Percentiles rank a stretch among this genome's conserved stretches.
These are phyloP conservation scores for Pulveroboletus sp. DNA, from an alignment of 768 basidiomycete genomes.

Conservation along the genomic window DNA sequence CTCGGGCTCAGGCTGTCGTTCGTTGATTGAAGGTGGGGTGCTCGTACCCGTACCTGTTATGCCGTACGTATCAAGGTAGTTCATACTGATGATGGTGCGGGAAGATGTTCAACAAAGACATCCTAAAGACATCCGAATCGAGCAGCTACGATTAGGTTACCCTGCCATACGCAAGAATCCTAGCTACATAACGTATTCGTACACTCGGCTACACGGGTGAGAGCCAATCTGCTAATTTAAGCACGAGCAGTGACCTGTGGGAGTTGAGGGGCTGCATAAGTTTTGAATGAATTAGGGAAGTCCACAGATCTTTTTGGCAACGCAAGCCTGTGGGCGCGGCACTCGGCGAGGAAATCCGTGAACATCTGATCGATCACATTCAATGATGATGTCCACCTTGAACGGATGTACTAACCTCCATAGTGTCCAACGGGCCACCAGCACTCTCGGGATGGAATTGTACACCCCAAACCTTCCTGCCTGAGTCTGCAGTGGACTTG, in stretches of 20 bases:
- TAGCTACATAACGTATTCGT: constrained; percentile 1
- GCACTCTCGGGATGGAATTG: constrained; percentile 99
- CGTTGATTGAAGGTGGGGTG: constrained; percentile 40
- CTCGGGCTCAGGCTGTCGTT: constrained; percentile 43
- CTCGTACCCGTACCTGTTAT: constrained; percentile 40
- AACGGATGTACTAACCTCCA: constrained; percentile 59
- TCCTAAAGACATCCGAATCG: constrained; percentile 5
- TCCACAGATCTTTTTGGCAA: constrained; percentile 20
- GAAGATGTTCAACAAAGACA: background rate
- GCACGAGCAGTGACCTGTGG: constrained; percentile 30
- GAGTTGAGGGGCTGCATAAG: constrained; percentile 18
- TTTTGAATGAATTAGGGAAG: constrained; percentile 16
- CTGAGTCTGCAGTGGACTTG: constrained; percentile 87
- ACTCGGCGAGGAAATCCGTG: constrained; percentile 84
- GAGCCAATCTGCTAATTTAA: constrained; percentile 2
- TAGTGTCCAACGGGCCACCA: constrained; percentile 97
- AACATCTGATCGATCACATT: constrained; percentile 64
- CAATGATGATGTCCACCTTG: background rate
- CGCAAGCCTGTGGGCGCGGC: constrained; percentile 53
- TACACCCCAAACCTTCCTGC: constrained; percentile 93
- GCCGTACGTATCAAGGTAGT: constrained; percentile 71
- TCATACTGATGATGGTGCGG: constrained; percentile 42
- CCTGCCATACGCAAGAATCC: background rate
- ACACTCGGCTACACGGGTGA: constrained; percentile 11
- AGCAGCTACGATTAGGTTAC: constrained; percentile 9